Evolutionary conservation across 108 stramenopile genomes (phyloP).

Genomic region (Ochromonas danica): DNA sequence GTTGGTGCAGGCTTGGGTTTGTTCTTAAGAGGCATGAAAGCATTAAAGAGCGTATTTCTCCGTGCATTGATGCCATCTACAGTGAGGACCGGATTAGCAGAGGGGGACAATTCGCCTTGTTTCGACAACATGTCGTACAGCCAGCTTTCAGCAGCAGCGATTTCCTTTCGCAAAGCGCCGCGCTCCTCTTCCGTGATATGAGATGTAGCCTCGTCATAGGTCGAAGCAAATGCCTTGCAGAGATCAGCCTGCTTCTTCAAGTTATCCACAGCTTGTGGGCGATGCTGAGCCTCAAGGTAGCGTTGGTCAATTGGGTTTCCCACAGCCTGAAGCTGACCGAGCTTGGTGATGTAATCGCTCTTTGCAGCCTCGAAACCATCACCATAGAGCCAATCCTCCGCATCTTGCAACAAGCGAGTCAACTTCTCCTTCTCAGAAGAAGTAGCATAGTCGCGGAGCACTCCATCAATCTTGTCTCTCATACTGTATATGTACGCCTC

Average conservation of each 20-base stretch:
- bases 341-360: conserved; percentile 77
- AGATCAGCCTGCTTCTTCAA: conserved; percentile 74
- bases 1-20: conserved; percentile 78
- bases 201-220: conserved; percentile 68
- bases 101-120: conserved; percentile 68
- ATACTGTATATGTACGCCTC: conserved; percentile 97
- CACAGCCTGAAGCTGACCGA: conserved; percentile 73
- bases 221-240: conserved; percentile 76
- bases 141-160: conserved; percentile 76
- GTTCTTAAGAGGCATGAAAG: conserved; percentile 77
- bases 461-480: conserved; percentile 88
- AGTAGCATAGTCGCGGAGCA: conserved; percentile 71
- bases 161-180: conserved; percentile 65
- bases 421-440: conserved; percentile 76
- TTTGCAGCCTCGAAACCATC: conserved; percentile 93
- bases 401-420: conserved; percentile 61
- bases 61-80: conserved; percentile 67
- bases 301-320: conserved; percentile 84
- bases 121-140: conserved; percentile 84
- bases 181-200: conserved; percentile 89
- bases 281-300: conserved; percentile 65
- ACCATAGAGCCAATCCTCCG: conserved; percentile 97
- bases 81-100: conserved; percentile 76
- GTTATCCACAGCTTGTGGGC: conserved; percentile 66
- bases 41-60: conserved; percentile 64